Evolutionary conservation across 2,329 filamentous ascomycete genomes (phyloP), one percentile per base, ranked within the genome.

Genomic region (Colletotrichum sp.): DNA sequence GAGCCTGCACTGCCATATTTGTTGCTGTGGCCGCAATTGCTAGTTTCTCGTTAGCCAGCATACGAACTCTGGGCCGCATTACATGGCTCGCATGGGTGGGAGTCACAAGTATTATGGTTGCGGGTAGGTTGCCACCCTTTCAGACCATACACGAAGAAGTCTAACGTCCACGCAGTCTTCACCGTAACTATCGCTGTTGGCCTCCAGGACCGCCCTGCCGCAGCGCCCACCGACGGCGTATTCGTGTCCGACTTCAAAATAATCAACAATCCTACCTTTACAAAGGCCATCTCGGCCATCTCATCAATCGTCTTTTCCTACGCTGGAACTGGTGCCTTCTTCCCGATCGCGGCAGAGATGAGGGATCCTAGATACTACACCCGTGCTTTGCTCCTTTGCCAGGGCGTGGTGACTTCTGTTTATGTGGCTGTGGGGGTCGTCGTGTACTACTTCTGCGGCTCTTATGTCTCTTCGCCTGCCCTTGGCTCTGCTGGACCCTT

Each of bases 371-470:
- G 68, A 12, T 63, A 77, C 9, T 85, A 82, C 68, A 81, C 72
- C 5, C 79, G 81, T 6, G 79, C 83, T 1, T 76, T 84, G 2
- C 7, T 83, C 4, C 57, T 81, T 12, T 81, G 80, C 65, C 81
- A 78, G 77, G 77, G 28, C 77, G 79, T 76, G 2, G 78, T 86
- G 2, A 79, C 83, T n/a, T 55, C 81, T 12, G 82, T 82, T 9
- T 86, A 86, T 65, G 55, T 82, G 18, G 71, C 80, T 10, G 81
- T 87, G 8, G 80, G 81, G 10, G 76, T 82, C 5, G 84, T 88
- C 1, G 84, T 89, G 6, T 89, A 89, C 79, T 84, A 84, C 75
- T 89, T 80, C 77, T 88, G 86, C 72, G 88, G 88, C 1, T 85
- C 84, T 0, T 87, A 84, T 63, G 85, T 89, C 9, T 84, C 87